Evolutionary conservation across 78 protist species (phyloP), one percentile per base, ranked within the genome.

Genomic region (Dictyostelium discoideum): DNA sequence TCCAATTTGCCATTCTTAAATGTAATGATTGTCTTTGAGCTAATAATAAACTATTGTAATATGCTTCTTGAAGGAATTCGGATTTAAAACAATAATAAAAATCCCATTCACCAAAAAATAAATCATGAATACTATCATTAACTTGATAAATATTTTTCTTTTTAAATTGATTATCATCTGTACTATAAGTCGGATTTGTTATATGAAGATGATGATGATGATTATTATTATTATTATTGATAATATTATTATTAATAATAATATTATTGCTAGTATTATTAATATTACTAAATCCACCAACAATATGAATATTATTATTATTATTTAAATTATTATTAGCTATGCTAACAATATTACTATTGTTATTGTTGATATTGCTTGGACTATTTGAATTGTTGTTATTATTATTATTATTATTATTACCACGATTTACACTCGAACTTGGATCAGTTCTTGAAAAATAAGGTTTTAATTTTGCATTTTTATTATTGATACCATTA

Each of bases 1-100:
- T 79, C 93, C 93, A 87, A 40, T 79, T 67, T 39, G 93, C 93
- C 14, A 87, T 40, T 73, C 46, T 87, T 16, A 73, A 84, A 65
- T 87, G 93, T 16, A 65, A 44, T 18, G 85, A 40, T 29, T 79
- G 85, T 60, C 80, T 42, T 44, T 87, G 93, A 5, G 44, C 14
- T 18, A 10, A 37, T 22, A 87, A 11, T 67, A 87, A 65, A 13
- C 57, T 48, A 74, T 79, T 77, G 22, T 87, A 87, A n/a, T 79
- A 39, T 2, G 80, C 57, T 50, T 87, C 93, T 65, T 87, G 93
- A 2, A 87, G 10, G 29, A 79, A 22, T 3, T 29, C 80, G 0
- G 79, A 54, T 65, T 79, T 87, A 60, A 87, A 87, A 4, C 86
- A n/a, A 46, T 79, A 87, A 50, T 87, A 87, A 11, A 24, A 32